phyloP scores from a whole-genome alignment of 805 yeast species.

The Ogataea glucozyma region DNA sequence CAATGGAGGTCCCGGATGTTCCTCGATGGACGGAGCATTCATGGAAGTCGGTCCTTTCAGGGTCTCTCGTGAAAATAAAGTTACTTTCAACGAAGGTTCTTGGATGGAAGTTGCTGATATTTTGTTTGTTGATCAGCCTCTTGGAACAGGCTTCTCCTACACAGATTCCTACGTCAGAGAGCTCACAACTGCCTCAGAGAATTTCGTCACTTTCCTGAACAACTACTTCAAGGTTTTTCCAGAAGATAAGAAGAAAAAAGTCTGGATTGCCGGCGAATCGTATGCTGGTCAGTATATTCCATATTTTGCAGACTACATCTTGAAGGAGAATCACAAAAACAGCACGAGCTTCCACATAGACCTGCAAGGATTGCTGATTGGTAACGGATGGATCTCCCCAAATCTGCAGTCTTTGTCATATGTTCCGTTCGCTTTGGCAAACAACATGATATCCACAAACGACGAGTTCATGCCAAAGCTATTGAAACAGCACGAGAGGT shows the following conservation, averaged over 20 bases:
- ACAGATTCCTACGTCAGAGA: constrained; percentile 56
- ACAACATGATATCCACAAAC: constrained; percentile 50
- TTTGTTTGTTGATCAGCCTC: constrained; percentile 90
- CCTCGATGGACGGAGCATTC: constrained; percentile 95
- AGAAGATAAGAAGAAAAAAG: constrained; percentile 59
- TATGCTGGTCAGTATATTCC: constrained; percentile 98
- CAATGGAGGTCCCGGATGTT: constrained; percentile 98
- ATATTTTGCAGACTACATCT: constrained; percentile 67
- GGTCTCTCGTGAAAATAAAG: constrained; percentile 40
- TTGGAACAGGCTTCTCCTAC: constrained; percentile 87
- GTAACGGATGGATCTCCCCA: constrained; percentile 96
- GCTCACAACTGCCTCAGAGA: constrained; percentile 55
- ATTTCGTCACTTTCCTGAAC: constrained; percentile 65
- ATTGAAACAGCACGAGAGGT: constrained; percentile 52
- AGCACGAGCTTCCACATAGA: constrained; percentile 35
- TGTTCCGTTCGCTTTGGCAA: constrained; percentile 64
- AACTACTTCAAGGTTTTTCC: constrained; percentile 74
- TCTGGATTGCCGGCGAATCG: constrained; percentile 90
- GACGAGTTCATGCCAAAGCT: constrained; percentile 44
- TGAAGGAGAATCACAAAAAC: constrained; percentile 43
- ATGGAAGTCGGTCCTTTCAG: constrained; percentile 91
- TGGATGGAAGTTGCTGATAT: constrained; percentile 83
- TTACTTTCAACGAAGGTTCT: constrained; percentile 65
- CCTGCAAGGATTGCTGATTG: constrained; percentile 71
- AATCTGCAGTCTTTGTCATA: constrained; percentile 79